phyloP scores from a whole-genome alignment of 495 filamentous ascomycete species.

The Penicillium tannophilum region DNA sequence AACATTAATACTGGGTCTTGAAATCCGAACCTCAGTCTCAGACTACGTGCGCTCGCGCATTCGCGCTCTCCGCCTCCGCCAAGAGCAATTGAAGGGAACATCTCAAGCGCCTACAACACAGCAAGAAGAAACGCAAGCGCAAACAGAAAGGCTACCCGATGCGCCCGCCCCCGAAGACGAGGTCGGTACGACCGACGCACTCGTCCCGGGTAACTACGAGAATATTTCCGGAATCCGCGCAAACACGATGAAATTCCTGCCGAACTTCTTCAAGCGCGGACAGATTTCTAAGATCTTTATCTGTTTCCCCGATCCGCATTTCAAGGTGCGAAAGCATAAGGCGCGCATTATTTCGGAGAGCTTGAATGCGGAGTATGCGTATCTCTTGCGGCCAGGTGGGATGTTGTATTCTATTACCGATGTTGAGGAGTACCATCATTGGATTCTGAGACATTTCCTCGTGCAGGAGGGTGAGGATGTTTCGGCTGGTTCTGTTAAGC shows the following conservation, averaged over 20 bases:
- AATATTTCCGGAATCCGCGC: conserved; percentile 85
- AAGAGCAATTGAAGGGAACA: conserved; percentile 43
- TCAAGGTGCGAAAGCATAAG: conserved; percentile 97
- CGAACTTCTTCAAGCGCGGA: conserved; percentile 80
- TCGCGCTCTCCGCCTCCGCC: conserved; percentile 72
- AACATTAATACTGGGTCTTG: conserved; percentile 83
- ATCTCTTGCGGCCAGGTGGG: conserved; percentile 78
- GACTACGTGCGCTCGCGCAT: conserved; percentile 88
- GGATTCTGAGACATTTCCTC: conserved; percentile 85
- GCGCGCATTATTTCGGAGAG: conserved; percentile 88
- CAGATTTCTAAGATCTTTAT: conserved; percentile 91
- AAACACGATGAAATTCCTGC: conserved; percentile 98
- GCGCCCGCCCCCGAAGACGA: conserved; percentile 34
- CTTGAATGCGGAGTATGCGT: conserved; percentile 91
- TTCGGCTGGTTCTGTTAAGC: conserved; percentile 41
- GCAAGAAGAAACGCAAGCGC: conserved; percentile 1
- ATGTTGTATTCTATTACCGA: conserved; percentile 95
- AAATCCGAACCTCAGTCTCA: conserved; percentile 86
- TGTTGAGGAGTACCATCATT: conserved; percentile 88
- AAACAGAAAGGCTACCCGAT: conserved; percentile 1
- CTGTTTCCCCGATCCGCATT: conserved; percentile 98
- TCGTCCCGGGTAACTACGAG: conserved; percentile 60
- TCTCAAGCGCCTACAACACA: not conserved
- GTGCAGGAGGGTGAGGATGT: conserved; percentile 22
- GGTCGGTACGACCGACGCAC: conserved; percentile 21